These are phyloP conservation scores for Exophiala aquamarina DNA, from an alignment of 2,329 filamentous ascomycete genomes.

Conservation along the genomic window DNA sequence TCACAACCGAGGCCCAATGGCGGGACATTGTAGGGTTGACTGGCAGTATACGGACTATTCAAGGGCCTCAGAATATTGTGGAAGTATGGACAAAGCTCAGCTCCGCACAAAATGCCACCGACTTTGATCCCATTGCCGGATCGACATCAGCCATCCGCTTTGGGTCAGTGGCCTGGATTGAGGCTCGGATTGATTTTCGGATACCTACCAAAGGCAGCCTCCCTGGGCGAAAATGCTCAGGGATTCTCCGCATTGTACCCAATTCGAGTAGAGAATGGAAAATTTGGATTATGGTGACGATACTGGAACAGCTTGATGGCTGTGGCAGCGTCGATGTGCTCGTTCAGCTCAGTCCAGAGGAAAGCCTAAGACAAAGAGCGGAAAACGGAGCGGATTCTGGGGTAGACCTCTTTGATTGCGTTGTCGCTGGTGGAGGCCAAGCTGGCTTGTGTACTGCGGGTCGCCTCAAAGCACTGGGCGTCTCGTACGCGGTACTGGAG, in stretches of 20 bases:
- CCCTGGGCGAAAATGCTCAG: constrained; percentile 24
- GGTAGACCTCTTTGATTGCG: constrained; percentile 28
- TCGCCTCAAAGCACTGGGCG: constrained; percentile 43
- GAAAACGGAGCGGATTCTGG: constrained; percentile 1
- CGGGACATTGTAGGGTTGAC: constrained; percentile 26
- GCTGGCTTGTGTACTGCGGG: constrained; percentile 46
- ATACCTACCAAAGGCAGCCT: too few species aligned
- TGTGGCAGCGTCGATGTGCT: constrained; percentile 26
- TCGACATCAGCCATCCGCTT: constrained; percentile 21
- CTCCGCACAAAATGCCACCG: constrained; percentile 2
- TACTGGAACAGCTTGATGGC: constrained; percentile 27
- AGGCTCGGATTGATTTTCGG: too few species aligned
- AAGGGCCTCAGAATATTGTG: constrained; percentile 15
- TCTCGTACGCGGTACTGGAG: constrained; percentile 46
- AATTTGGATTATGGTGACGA: too few species aligned
- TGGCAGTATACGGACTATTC: constrained; percentile 26
- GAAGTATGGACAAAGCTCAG: constrained; percentile 18
- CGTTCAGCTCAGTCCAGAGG: too few species aligned
- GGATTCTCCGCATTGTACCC: too few species aligned
- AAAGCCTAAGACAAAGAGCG: too few species aligned
- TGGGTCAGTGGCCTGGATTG: too few species aligned
- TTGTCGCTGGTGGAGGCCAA: constrained; percentile 44
- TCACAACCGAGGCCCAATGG: constrained; percentile 29
- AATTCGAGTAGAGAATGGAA: too few species aligned
- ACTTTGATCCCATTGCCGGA: constrained; percentile 7